Percentiles rank a stretch among this genome's conserved stretches.
Evolutionary conservation across 2,329 filamentous ascomycete species (phyloP).

Genomic region (Stachybotrys chlorohalonatus): DNA sequence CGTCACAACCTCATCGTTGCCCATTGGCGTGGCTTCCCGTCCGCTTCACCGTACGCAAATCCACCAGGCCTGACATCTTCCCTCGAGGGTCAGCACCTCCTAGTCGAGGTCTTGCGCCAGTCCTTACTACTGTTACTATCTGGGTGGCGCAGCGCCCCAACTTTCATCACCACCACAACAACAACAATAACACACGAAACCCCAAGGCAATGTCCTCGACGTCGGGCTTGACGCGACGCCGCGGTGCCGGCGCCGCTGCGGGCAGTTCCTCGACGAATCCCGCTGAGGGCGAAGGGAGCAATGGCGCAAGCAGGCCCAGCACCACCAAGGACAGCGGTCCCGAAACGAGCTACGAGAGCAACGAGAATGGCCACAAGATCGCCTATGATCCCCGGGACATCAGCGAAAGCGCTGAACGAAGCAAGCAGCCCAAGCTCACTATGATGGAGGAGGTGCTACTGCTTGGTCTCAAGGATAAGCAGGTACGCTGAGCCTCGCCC

Average conservation of each 20-base stretch:
- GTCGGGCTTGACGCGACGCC: conserved; percentile 53
- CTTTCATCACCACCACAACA: neutral
- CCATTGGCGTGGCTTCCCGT: neutral
- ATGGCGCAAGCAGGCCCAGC: conserved; percentile 39
- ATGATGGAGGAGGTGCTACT: conserved; percentile 97
- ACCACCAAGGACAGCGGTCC: conserved; percentile 46
- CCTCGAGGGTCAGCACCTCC: neutral
- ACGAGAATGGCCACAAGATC: conserved; percentile 97
- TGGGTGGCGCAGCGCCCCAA: neutral
- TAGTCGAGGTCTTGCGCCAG: neutral
- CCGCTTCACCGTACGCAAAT: neutral
- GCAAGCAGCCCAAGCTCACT: conserved; percentile 96
- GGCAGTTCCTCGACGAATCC: conserved; percentile 33
- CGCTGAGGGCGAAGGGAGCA: conserved; percentile 48
- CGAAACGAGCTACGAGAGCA: conserved; percentile 80
- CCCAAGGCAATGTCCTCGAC: conserved; percentile 20
- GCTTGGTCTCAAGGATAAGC: conserved; percentile 95
- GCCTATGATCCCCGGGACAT: conserved; percentile 96
- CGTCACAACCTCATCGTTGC: neutral
- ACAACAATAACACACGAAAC: neutral
- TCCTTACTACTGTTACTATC: neutral
- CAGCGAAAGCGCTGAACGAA: conserved; percentile 89
- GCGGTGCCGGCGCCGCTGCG: conserved; percentile 61
- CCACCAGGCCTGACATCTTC: neutral
- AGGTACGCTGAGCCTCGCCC: conserved; percentile 48